Conservation (phyloP, 306 rosid species). For the Oxytropis ochrocephala region DNA sequence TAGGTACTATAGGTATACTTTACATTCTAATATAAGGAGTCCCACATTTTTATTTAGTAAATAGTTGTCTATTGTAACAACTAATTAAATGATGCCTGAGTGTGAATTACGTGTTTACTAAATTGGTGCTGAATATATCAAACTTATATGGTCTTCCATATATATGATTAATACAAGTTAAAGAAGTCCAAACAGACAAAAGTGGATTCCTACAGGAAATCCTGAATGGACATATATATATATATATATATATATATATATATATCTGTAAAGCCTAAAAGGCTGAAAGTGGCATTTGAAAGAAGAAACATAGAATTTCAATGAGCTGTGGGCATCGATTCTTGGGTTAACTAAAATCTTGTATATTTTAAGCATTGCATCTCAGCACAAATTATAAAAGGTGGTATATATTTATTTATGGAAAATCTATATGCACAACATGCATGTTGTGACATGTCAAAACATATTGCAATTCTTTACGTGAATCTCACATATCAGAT, state of each 20-base stretch:
- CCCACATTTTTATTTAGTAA: too few species aligned
- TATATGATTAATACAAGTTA: not conserved
- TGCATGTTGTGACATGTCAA: constrained; percentile 27
- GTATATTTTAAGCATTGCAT: not conserved
- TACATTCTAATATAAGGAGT: too few species aligned
- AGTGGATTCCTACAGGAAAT: not conserved
- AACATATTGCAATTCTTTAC: constrained; percentile 14
- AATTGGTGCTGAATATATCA: not conserved
- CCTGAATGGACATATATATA: not conserved
- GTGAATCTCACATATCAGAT: constrained; percentile 10
- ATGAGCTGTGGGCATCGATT: constrained; percentile 17
- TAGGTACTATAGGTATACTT: too few species aligned
- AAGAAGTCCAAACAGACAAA: not conserved
- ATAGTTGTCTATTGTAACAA: too few species aligned
- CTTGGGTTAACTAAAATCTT: not conserved
- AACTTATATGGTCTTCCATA: not conserved
- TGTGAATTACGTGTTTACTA: too few species aligned
- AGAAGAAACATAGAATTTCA: constrained; percentile 7
- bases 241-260: not conserved
- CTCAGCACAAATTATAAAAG: constrained; percentile 9
- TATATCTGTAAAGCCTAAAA: constrained; percentile 17
- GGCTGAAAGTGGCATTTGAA: constrained; percentile 12
- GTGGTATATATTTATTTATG: not conserved
- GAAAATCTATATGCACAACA: not conserved
- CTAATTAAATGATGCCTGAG: too few species aligned